phyloP scores from a whole-genome alignment of 352 stramenopile species.

The Pythium vanterpoolii region DNA sequence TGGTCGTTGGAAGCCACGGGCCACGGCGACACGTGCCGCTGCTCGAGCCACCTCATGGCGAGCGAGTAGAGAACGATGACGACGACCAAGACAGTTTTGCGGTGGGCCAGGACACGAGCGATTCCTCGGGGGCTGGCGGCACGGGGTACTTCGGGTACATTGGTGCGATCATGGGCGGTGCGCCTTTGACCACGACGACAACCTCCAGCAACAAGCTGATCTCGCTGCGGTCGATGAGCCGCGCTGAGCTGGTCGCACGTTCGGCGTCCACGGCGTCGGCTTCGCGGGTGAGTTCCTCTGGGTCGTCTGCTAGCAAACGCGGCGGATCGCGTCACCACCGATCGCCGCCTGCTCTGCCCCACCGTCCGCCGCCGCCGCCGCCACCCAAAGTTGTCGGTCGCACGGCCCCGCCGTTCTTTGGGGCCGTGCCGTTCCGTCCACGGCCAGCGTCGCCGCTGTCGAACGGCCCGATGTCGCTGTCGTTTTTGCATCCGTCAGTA shows the following conservation, averaged over 20 bases:
- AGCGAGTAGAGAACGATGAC: slow-evolving; percentile 6
- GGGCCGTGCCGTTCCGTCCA: neutral
- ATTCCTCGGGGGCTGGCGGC: slow-evolving; percentile 8
- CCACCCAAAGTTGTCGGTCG: neutral
- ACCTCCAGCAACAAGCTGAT: slow-evolving; percentile 49
- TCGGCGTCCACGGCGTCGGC: slow-evolving; percentile 8
- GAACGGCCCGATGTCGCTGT: slow-evolving; percentile 16
- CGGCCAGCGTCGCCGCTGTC: neutral
- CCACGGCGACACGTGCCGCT: neutral
- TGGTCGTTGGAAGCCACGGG: neutral
- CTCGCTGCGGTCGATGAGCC: slow-evolving; percentile 49
- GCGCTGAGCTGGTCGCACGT: slow-evolving; percentile 5
- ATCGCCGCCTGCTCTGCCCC: neutral
- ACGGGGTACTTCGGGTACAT: slow-evolving; percentile 28
- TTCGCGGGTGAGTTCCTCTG: slow-evolving; percentile 6
- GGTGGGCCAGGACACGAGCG: neutral
- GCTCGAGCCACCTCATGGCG: neutral
- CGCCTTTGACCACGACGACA: neutral
- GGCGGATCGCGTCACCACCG: neutral
- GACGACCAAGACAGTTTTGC: slow-evolving; percentile 14
- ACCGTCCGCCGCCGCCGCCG: neutral
- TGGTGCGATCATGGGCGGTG: slow-evolving; percentile 9
- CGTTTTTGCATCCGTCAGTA: slow-evolving; percentile 42
- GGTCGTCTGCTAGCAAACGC: neutral
- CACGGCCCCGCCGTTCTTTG: neutral